Conservation (phyloP, 257 asterid species). For the Linaria vulgaris region DNA sequence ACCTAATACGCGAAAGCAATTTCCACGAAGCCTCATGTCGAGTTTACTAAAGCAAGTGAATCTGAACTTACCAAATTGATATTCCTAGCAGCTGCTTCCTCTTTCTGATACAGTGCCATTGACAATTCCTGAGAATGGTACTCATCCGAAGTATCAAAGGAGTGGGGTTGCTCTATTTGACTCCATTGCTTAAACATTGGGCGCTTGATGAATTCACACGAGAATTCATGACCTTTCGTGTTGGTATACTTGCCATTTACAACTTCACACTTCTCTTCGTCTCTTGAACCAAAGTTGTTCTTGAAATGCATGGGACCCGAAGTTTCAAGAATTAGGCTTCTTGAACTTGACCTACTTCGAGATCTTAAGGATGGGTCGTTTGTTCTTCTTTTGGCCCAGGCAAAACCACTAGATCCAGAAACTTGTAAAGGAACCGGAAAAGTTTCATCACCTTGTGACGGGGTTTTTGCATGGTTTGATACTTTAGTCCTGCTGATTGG, state of each 20-base stretch:
- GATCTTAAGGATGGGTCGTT: slow-evolving; percentile 69
- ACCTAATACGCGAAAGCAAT: too few relatives aligned
- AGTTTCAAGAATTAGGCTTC: slow-evolving; percentile 81
- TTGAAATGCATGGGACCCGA: slow-evolving; percentile 50
- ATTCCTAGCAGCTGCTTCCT: slow-evolving; percentile 62
- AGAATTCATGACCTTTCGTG: slow-evolving; percentile 38
- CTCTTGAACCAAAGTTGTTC: slow-evolving; percentile 51
- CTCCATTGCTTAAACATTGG: slow-evolving; percentile 67
- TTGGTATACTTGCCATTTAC: slow-evolving; percentile 34
- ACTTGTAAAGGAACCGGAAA: slow-evolving; percentile 82
- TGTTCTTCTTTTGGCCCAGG: slow-evolving; percentile 80
- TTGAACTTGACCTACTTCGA: slow-evolving; percentile 78
- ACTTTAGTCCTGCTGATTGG: slow-evolving; percentile 39
- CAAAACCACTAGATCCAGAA: slow-evolving; percentile 91
- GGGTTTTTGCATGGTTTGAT: slow-evolving; percentile 64
- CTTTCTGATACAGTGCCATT: slow-evolving; percentile 58
- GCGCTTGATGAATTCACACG: slow-evolving; percentile 46
- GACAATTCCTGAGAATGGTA: slow-evolving; percentile 93
- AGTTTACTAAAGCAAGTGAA: too few relatives aligned
- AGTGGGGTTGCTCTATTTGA: slow-evolving; percentile 71
- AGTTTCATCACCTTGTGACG: slow-evolving; percentile 84
- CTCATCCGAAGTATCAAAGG: slow-evolving; percentile 69
- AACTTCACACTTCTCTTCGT: slow-evolving; percentile 48
- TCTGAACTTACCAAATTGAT: slow-evolving; percentile 54
- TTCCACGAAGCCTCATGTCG: too few relatives aligned